Evolutionary conservation across 305 asterid species (phyloP), one percentile per base, ranked within the genome.

Genomic region (Salvia sclarea): DNA sequence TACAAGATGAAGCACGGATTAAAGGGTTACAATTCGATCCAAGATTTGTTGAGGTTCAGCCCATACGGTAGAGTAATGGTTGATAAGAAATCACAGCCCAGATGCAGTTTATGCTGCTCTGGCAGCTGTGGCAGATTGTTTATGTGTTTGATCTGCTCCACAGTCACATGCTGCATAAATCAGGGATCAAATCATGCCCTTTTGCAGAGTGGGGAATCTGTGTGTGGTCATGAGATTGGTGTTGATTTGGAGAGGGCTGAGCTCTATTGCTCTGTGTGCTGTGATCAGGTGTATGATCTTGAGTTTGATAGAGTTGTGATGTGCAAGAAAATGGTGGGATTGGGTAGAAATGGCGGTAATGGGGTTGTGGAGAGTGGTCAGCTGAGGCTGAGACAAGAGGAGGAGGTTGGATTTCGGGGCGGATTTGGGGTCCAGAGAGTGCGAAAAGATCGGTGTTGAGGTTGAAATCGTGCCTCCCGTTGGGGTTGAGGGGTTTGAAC

Each of bases 401-500:
- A 89, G 78, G 67, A 87, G 91, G 72, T 74, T 84, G 86, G 89
- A 80, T 82, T 81, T 82, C 76, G 86, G 78, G 48, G 63, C 69
- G 40, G 89, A 87, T 81, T 86, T 80, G 78, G 84, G 82, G 68
- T 70, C n/a, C 61, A 11, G 81, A 75, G 48, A 78, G 71, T 62
- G 69, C 50, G 69, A 88, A 79, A 56, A 83, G 86, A 38, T 68
- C 78, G 78, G 74, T 69, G 64, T 67, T 79, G 69, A 80, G 78
- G 75, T 85, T 90, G 1, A 88, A 90, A 68, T 89, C 89, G 0
- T 82, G 87, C 68, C 74, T 83, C 7, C 94, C 94, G 0, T 80
- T 83, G 79, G 96, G 91, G 28, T 79, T 88, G 87, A 85, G 96
- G 76, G 94, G 96, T 55, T 73, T 88, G 79, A 86, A 88, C 47